Evolutionary conservation across 2,329 filamentous ascomycete genomes (phyloP), one percentile per base, ranked within the genome.

Genomic region (Delphinella strobiligena): DNA sequence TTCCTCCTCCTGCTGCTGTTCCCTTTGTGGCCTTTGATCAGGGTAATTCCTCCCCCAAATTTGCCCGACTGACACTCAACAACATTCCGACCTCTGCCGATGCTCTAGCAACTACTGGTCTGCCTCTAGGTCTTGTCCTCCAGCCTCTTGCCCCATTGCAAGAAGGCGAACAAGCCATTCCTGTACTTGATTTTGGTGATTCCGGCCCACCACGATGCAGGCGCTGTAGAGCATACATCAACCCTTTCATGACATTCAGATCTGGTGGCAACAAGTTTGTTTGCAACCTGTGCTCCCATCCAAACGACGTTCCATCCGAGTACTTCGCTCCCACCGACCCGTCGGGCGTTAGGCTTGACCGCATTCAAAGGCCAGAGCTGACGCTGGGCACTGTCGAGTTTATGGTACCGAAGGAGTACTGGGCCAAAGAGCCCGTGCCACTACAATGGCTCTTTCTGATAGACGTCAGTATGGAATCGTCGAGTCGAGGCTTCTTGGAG

Each of bases 201-300:
- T 66, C 67, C 30, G 91, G 91, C 0, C 91, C 91, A 31, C 91
- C 91, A 16, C 76, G 91, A 59, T 98, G 91, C 62, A 78, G 85
- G 52, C 74, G 91, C 63, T 98, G 91, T 67, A 75, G 91, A 56
- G 82, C 89, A 11, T 98, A 98, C 63, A 93, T 98, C 64, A 98
- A 98, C 56, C 91, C 91, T 2, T 98, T 98, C 59, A 96, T 98
- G 91, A 83, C 88, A 56, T 98, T 98, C 71, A 76, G 82, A 43
- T 81, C 82, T 12, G 89, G 89, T 29, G 91, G 91, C 42, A 94
- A 89, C 64, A 94, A 93, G 59, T 93, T 94, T 58, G 86, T 94
- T 38, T 98, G 91, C 67, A 98, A 98, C 56, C 84, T 98, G 64
- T 98, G 91, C 66, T 91, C 83, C 16, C 93, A 96, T 59, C 87